Conservation (phyloP, 2,329 filamentous ascomycete species). For the Neopestalotiopsis rosae region DNA sequence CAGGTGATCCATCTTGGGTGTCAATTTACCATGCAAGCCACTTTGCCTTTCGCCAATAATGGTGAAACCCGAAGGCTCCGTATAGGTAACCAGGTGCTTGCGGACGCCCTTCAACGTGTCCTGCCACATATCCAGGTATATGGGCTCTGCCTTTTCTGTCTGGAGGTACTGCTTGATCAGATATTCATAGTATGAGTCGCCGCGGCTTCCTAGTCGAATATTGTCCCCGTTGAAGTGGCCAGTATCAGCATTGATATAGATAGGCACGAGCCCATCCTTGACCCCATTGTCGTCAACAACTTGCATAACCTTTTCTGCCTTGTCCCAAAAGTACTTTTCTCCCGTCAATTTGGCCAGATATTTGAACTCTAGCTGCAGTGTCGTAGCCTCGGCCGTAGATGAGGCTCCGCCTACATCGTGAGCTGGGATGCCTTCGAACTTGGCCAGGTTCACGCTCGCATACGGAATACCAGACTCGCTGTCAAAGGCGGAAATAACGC, state of each 20-base stretch:
- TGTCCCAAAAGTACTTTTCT: slow-evolving; percentile 90
- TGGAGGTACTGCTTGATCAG: slow-evolving; percentile 98
- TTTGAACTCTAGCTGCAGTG: slow-evolving; percentile 94
- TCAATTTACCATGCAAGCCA: slow-evolving; percentile 70
- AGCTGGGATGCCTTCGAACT: slow-evolving; percentile 75
- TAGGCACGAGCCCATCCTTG: slow-evolving; percentile 85
- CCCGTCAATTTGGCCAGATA: slow-evolving; percentile 95
- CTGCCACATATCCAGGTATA: slow-evolving; percentile 94
- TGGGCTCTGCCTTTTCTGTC: slow-evolving; percentile 81
- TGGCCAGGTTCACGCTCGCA: slow-evolving; percentile 87
- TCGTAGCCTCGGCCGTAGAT: slow-evolving; percentile 92
- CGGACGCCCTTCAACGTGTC: slow-evolving; percentile 84
- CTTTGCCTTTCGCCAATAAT: slow-evolving; percentile 84
- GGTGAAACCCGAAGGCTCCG: slow-evolving; percentile 79
- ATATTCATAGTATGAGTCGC: slow-evolving; percentile 99
- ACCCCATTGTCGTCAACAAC: slow-evolving; percentile 83
- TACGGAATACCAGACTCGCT: slow-evolving; percentile 86
- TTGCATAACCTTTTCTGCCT: slow-evolving; percentile 89
- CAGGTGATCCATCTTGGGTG: slow-evolving; percentile 96
- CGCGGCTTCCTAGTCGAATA: slow-evolving; percentile 89
- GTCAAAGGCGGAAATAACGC: slow-evolving; percentile 86
- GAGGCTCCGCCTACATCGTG: slow-evolving; percentile 87
- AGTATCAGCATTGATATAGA: slow-evolving; percentile 81
- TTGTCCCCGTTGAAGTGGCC: slow-evolving; percentile 84
- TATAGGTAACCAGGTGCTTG: slow-evolving; percentile 92